Evolutionary conservation across 306 rosid genomes (phyloP).

Genomic region (Myrica gale): DNA sequence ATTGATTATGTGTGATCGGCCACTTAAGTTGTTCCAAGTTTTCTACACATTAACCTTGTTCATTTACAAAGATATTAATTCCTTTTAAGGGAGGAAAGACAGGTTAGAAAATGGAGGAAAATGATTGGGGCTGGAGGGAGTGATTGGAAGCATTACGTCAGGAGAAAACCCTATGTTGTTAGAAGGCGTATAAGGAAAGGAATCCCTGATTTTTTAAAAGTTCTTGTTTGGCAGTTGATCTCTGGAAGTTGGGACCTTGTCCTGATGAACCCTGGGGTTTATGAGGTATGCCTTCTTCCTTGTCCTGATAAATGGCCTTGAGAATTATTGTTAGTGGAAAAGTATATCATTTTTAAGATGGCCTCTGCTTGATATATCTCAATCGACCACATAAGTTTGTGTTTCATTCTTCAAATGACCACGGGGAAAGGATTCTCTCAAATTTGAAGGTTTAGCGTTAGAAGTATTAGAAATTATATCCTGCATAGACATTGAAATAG

Average conservation of each 20-base stretch:
- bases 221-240: slow-evolving; percentile 97
- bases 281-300: slow-evolving; percentile 61
- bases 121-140: slow-evolving; percentile 99
- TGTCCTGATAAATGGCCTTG: slow-evolving; percentile 19
- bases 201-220: slow-evolving; percentile 97
- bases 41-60: background rate
- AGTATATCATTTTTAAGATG: background rate
- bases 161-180: slow-evolving; percentile 88
- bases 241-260: slow-evolving; percentile 96
- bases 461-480: too few relatives aligned
- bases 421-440: background rate
- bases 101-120: slow-evolving; percentile 97
- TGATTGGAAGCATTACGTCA: slow-evolving; percentile 91
- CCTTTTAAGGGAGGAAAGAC: slow-evolving; percentile 67
- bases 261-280: slow-evolving; percentile 98
- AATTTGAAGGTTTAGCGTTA: too few relatives aligned
- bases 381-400: background rate
- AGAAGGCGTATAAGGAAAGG: slow-evolving; percentile 97
- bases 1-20: background rate
- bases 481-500: too few relatives aligned
- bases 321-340: background rate
- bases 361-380: background rate
- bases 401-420: background rate
- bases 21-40: background rate
- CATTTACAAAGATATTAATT: background rate